Evolutionary conservation across 2,329 filamentous ascomycete species (phyloP), one percentile per base, ranked within the genome.

Genomic region (Calonectria henricotiae): DNA sequence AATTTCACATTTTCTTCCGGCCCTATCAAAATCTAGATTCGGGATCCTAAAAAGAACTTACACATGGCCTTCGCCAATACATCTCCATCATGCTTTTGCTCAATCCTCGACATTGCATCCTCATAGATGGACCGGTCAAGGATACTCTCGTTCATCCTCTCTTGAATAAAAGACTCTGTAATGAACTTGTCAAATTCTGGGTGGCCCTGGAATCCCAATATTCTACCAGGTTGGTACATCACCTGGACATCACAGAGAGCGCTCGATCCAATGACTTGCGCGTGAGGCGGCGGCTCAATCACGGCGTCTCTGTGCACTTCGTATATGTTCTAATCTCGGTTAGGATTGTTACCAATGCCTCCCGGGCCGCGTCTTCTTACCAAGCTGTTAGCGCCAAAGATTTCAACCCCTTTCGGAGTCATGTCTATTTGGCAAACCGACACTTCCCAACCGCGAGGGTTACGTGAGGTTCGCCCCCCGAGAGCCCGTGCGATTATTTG

Each of bases 401-500:
- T 8, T 27, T 67, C 43, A 13, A 35, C 32, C 2, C 71, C 71
- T 17, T 20, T 8, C 0, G 58, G 30, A 11, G 25, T 63, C 37
- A 73, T 43, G 25, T 68, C 27, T 5, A 73, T 23, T 11, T 30
- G 27, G 20, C 65, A 20, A 6, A 73, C 67, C 0, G 65, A 51
- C 11, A 73, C 23, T 41, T 73, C 71, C 71, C 71, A 73, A 0
- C 71, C 71, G 23, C 37, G 39, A 1, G 69, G 67, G 64, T 68
- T 71, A 37, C 64, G 67, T 1, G 32, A 51, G 5, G 66, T 67
- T 30, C 25, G 64, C 15, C 71, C 71, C 1, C 71, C 71, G 3
- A 73, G 60, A n/a, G 71, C 71, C 27, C 71, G 66, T 2, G 71
- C 47, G n/a, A 73, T 73, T 17, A 73, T 73, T 20, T 73, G 71